Evolutionary conservation across 1,139 yeast genomes (phyloP).

Genomic region (Protomyces inundatus): DNA sequence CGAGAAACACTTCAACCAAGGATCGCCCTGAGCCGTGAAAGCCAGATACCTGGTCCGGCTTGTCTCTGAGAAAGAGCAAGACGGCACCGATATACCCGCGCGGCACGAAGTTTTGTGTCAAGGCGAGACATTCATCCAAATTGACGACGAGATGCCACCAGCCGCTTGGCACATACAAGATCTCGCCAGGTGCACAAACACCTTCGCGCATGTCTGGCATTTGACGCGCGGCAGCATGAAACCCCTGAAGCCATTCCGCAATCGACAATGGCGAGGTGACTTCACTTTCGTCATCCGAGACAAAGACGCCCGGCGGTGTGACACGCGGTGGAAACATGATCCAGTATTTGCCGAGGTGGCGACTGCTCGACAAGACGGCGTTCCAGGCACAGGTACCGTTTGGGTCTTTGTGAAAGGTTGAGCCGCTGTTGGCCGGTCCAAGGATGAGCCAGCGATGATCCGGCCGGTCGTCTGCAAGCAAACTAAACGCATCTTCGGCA

Average conservation of each 20-base stretch:
- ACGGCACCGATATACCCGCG: slow-evolving; percentile 48
- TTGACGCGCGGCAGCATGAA: slow-evolving; percentile 55
- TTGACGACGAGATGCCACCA: slow-evolving; percentile 97
- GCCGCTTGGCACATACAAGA: slow-evolving; percentile 83
- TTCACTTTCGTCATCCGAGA: slow-evolving; percentile 69
- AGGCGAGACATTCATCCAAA: slow-evolving; percentile 68
- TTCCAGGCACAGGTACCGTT: slow-evolving; percentile 91
- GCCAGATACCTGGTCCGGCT: slow-evolving; percentile 70
- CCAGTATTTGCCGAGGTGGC: slow-evolving; percentile 58
- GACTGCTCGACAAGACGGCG: slow-evolving; percentile 60
- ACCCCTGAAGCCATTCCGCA: slow-evolving; percentile 87
- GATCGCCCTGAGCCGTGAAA: slow-evolving; percentile 39
- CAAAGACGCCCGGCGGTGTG: slow-evolving; percentile 80
- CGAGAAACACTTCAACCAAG: slow-evolving; percentile 2
- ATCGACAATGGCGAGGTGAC: slow-evolving; percentile 88
- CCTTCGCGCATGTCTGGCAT: slow-evolving; percentile 54
- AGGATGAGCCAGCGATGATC: slow-evolving; percentile 86
- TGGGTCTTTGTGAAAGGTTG: slow-evolving; percentile 90
- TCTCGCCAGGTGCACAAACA: slow-evolving; percentile 74
- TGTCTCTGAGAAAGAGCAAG: slow-evolving; percentile 60
- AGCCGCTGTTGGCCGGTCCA: slow-evolving; percentile 76
- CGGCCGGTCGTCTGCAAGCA: slow-evolving; percentile 55
- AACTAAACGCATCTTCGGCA: slow-evolving; percentile 38
- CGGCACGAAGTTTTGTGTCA: slow-evolving; percentile 87
- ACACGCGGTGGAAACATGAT: slow-evolving; percentile 73